Evolutionary conservation across 805 yeast species (phyloP).

Genomic region (Candida verbasci): DNA sequence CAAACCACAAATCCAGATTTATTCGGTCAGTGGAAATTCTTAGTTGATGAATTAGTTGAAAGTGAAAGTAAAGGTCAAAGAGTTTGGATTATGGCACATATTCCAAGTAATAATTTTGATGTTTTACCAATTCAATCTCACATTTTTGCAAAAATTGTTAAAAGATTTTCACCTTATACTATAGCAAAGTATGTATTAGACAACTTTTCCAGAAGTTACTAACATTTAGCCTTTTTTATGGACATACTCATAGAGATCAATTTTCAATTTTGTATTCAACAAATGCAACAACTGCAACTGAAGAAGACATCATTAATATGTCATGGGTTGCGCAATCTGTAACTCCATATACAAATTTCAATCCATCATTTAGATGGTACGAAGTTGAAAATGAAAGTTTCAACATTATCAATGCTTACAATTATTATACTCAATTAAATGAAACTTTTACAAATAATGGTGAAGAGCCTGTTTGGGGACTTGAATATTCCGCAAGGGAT

Average conservation of each 20-base stretch:
- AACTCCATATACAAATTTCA: conserved; percentile 54
- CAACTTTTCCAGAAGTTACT: too few species aligned
- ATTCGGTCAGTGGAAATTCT: conserved; percentile 58
- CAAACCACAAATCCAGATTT: conserved; percentile 52
- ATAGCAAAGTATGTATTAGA: too few species aligned
- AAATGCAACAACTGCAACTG: conserved; percentile 33
- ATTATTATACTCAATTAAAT: conserved; percentile 54
- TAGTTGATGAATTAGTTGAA: conserved; percentile 55
- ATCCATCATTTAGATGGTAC: conserved; percentile 74
- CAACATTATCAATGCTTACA: conserved; percentile 54
- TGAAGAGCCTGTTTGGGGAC: conserved; percentile 56
- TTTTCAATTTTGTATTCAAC: conserved; percentile 54
- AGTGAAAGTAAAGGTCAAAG: conserved; percentile 54
- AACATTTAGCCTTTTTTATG: conserved; percentile 61
- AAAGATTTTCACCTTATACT: conserved; percentile 63
- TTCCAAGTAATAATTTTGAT: conserved; percentile 51
- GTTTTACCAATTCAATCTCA: conserved; percentile 59
- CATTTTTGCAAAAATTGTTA: conserved; percentile 51
- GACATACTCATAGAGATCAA: conserved; percentile 70
- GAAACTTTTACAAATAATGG: conserved; percentile 50
- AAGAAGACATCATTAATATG: conserved; percentile 45
- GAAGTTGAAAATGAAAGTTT: conserved; percentile 59
- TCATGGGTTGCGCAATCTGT: conserved; percentile 66
- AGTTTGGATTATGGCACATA: conserved; percentile 72
- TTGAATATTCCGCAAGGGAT: conserved; percentile 61